Evolutionary conservation across 2,329 filamentous ascomycete species (phyloP).

Genomic region (Colletotrichum siamense): DNA sequence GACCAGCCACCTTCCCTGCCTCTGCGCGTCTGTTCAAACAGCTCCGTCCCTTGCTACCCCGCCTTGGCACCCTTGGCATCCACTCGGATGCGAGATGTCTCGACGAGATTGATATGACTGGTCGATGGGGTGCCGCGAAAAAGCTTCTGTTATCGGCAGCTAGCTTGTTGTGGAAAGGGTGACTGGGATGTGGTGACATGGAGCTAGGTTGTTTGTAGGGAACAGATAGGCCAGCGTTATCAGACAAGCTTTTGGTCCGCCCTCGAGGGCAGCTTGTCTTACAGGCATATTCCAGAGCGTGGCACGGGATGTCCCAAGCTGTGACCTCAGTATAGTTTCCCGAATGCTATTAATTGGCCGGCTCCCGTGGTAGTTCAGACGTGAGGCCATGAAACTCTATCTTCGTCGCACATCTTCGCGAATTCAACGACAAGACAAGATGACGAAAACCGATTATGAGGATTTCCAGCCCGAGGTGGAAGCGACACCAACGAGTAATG

Average conservation of each 20-base stretch:
- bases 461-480: not conserved
- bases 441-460: not conserved
- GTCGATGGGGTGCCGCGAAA: not conserved
- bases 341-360: not conserved
- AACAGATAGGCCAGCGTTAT: not conserved
- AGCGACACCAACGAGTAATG: not conserved
- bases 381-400: not conserved
- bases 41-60: not conserved
- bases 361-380: not conserved
- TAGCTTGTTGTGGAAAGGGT: not conserved
- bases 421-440: not conserved
- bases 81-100: not conserved
- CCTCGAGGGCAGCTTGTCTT: not conserved
- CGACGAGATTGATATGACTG: not conserved
- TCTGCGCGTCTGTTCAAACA: not conserved
- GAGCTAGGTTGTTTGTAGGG: not conserved
- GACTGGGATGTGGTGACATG: not conserved
- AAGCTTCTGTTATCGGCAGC: not conserved
- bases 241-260: not conserved
- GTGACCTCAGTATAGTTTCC: not conserved
- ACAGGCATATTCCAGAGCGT: not conserved
- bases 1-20: not conserved
- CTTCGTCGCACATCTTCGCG: not conserved
- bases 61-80: not conserved
- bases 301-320: not conserved